A percentile compares a stretch with the other conserved stretches of the same genome.
Conservation (phyloP, 805 yeast genomes). For the Yarrowia hollandica region DNA sequence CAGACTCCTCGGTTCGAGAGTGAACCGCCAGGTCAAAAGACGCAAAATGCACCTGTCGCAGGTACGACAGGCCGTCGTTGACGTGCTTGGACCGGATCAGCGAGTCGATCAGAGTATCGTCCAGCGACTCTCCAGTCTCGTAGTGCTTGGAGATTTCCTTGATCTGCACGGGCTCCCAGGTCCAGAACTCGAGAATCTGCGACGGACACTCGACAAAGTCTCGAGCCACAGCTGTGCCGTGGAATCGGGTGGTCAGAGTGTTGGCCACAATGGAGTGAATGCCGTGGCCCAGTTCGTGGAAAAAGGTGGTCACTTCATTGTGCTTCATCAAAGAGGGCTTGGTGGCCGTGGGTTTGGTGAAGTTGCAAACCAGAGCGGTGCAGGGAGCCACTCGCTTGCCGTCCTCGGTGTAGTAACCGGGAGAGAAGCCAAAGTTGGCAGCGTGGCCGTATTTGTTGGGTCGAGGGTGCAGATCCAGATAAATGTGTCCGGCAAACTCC, state of each 20-base stretch:
- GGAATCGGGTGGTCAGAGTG: slow-evolving; percentile 65
- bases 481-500: slow-evolving; percentile 73
- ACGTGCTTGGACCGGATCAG: slow-evolving; percentile 69
- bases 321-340: slow-evolving; percentile 78
- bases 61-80: slow-evolving; percentile 67
- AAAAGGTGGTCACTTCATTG: slow-evolving; percentile 75
- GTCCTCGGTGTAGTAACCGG: slow-evolving; percentile 55
- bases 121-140: slow-evolving; percentile 53
- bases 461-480: slow-evolving; percentile 81
- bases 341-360: slow-evolving; percentile 67
- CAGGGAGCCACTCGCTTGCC: slow-evolving; percentile 61
- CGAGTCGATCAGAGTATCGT: slow-evolving; percentile 57
- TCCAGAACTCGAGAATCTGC: slow-evolving; percentile 85
- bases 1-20: slow-evolving; percentile 37
- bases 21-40: slow-evolving; percentile 75
- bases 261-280: slow-evolving; percentile 73
- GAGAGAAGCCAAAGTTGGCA: slow-evolving; percentile 70
- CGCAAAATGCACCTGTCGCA: slow-evolving; percentile 79
- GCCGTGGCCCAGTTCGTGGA: slow-evolving; percentile 91
- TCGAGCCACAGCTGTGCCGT: slow-evolving; percentile 75
- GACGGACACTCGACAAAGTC: slow-evolving; percentile 93
- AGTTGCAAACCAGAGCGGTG: slow-evolving; percentile 80
- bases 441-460: slow-evolving; percentile 88
- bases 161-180: slow-evolving; percentile 70
- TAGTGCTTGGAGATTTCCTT: slow-evolving; percentile 65